Percentiles rank a stretch among this genome's conserved stretches.
phyloP scores from a whole-genome alignment of 1,284 basidiomycete genomes.

The Cutaneotrichosporon sp. region DNA sequence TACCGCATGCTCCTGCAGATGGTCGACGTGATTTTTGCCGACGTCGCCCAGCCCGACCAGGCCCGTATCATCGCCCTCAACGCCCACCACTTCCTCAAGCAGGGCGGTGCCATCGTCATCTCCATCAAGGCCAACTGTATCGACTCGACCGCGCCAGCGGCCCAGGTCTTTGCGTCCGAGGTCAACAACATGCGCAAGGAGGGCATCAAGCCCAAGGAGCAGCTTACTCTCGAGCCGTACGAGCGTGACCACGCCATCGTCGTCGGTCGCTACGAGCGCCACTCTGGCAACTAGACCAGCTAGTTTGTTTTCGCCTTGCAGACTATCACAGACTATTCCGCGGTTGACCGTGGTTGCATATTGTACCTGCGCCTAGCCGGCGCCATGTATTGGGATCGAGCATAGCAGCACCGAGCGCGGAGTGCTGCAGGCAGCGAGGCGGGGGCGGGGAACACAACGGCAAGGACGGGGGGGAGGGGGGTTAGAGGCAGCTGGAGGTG shows the following conservation, averaged over 20 bases:
- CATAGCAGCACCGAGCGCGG: not conserved
- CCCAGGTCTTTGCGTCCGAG: constrained; percentile 86
- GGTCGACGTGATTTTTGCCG: constrained; percentile 96
- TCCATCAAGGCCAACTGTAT: constrained; percentile 99
- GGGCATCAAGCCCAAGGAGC: constrained; percentile 78
- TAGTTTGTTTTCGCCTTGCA: constrained; percentile 1
- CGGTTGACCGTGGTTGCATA: constrained; percentile 2
- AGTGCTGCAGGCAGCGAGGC: too few relatives aligned
- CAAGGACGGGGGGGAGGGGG: too few relatives aligned
- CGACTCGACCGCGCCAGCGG: constrained; percentile 89
- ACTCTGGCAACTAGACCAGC: constrained; percentile 23
- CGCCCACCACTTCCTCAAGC: constrained; percentile 95
- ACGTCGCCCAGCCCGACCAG: constrained; percentile 98
- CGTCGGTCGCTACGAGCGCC: constrained; percentile 51
- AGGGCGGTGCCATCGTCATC: constrained; percentile 88
- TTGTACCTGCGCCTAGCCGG: constrained; percentile 12
- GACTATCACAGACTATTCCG: constrained; percentile 1
- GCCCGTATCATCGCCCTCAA: constrained; percentile 93
- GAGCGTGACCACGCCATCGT: constrained; percentile 57
- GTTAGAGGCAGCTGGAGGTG: too few relatives aligned
- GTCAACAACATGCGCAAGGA: constrained; percentile 79
- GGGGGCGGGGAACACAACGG: too few relatives aligned
- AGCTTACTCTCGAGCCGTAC: constrained; percentile 62
- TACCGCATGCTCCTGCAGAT: constrained; percentile 93
- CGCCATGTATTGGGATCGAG: constrained; percentile 18